Conservation (phyloP, 1,284 basidiomycete genomes). For the Marasmius tenuissimus region DNA sequence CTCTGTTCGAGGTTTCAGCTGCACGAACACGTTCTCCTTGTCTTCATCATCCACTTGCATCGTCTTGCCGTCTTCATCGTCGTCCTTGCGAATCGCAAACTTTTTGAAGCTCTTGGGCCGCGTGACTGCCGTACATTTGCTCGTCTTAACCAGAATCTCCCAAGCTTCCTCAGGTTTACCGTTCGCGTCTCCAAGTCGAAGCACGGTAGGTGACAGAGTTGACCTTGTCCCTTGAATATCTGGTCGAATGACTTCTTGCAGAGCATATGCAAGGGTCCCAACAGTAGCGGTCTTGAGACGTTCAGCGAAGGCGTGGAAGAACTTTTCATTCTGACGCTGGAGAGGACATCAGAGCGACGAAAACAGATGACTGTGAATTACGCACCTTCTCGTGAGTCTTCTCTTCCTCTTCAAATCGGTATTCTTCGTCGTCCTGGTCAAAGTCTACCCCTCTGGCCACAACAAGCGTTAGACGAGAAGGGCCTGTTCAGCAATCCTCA, state of each 20-base stretch:
- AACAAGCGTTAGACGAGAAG: slow-evolving; percentile 4
- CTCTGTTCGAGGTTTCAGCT: slow-evolving; percentile 57
- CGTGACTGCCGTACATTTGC: slow-evolving; percentile 80
- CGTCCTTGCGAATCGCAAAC: slow-evolving; percentile 50
- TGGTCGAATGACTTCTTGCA: slow-evolving; percentile 69
- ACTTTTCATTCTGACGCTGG: slow-evolving; percentile 77
- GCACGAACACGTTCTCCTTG: slow-evolving; percentile 44
- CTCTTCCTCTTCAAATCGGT: slow-evolving; percentile 61
- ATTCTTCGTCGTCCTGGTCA: slow-evolving; percentile 63
- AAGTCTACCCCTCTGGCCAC: slow-evolving; percentile 77
- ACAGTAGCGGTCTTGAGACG: slow-evolving; percentile 51
- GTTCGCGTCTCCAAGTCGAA: slow-evolving; percentile 77
- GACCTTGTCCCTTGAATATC: slow-evolving; percentile 72
- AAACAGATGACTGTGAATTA: not conserved
- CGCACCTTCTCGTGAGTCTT: slow-evolving; percentile 73
- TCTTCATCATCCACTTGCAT: slow-evolving; percentile 30
- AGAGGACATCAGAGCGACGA: slow-evolving; percentile 6
- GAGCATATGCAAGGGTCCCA: slow-evolving; percentile 72
- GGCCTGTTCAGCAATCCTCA: slow-evolving; percentile 1
- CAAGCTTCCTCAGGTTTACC: slow-evolving; percentile 68
- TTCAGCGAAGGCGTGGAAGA: slow-evolving; percentile 61
- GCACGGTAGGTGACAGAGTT: slow-evolving; percentile 54
- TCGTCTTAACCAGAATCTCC: slow-evolving; percentile 74
- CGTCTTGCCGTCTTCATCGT: slow-evolving; percentile 26
- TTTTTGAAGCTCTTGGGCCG: slow-evolving; percentile 83